phyloP scores from a whole-genome alignment of 2,329 filamentous ascomycete species.

The Penicillium sp. region DNA sequence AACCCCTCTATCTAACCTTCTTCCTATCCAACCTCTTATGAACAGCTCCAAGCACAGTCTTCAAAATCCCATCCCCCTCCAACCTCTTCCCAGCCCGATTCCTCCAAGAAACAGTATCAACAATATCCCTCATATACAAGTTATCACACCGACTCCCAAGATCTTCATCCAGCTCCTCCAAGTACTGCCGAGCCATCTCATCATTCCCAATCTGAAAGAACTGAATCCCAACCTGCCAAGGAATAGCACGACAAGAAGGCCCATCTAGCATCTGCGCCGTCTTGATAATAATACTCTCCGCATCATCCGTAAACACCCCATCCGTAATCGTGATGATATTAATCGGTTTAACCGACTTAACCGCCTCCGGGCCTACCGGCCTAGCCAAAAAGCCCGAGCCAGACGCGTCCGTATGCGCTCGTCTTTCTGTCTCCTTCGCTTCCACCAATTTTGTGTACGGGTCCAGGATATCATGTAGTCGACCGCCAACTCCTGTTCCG shows the following conservation, averaged over 20 bases:
- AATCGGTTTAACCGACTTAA: slow-evolving; percentile 63
- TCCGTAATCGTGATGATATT: slow-evolving; percentile 95
- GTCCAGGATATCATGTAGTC: slow-evolving; percentile 67
- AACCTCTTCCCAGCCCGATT: slow-evolving; percentile 51
- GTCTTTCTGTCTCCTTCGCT: slow-evolving; percentile 36
- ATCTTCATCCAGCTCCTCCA: slow-evolving; percentile 73
- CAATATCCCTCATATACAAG: slow-evolving; percentile 69
- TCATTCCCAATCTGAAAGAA: slow-evolving; percentile 93
- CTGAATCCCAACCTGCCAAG: slow-evolving; percentile 85
- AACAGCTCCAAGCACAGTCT: slow-evolving; percentile 76
- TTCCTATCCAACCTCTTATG: slow-evolving; percentile 46
- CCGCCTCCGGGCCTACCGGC: slow-evolving; percentile 43
- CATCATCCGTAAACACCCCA: slow-evolving; percentile 75
- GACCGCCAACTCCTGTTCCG: slow-evolving; percentile 70
- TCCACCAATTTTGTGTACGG: slow-evolving; percentile 65
- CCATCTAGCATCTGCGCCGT: slow-evolving; percentile 63
- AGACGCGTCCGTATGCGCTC: slow-evolving; percentile 29
- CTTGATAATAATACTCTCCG: slow-evolving; percentile 65
- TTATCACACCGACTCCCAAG: slow-evolving; percentile 53
- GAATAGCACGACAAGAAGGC: slow-evolving; percentile 65
- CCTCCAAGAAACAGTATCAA: slow-evolving; percentile 80
- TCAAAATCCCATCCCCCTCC: slow-evolving; percentile 70
- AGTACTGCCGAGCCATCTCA: slow-evolving; percentile 58
- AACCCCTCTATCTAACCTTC: not conserved
- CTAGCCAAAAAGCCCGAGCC: slow-evolving; percentile 52